Base-by-base conservation (phyloP, 352 stramenopile species). In the Sclerospora graminicola region DNA sequence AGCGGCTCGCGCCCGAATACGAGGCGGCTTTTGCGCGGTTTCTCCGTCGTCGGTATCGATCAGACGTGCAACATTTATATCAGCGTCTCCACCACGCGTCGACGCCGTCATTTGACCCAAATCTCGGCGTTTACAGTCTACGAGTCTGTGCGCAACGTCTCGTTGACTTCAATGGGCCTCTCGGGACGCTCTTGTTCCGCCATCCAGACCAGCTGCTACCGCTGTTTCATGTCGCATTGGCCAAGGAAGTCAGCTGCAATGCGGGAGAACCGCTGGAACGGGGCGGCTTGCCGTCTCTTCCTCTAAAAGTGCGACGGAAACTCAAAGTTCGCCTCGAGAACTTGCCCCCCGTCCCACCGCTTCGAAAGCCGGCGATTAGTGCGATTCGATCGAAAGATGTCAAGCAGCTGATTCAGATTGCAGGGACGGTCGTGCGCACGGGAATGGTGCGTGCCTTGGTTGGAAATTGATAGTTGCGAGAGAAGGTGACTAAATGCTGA, bases 331-430 rank as follows among this genome's bases (percentile, higher is more conserved):
- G 95, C 49, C 69, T 98, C 2, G 70, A 92, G 35, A 82, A 94
- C 50, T 55, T 98, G 36, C 94, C 94, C 20, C 93, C 91, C 0
- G 63, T 96, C 14, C 41, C 52, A 0, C 75, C 88, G 19, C 71
- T 87, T 37, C 84, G 66, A 39, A 95, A 97, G 63, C 51, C 70
- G 0, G 88, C 82, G 16, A 79, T 98, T 20, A 94, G 81, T 34
- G 57, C 69, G n/a, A 84, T 97, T 27, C 66, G 86, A 6, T 85
- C 86, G 5, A 79, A 72, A 10, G 91, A 98, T 58, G 86, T 97
- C 1, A 95, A 85, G 57, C 61, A 66, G 24, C 57, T 95, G 23
- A 81, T 95, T 16, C 83, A 95, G 50, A 73, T 95, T 42, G 72
- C 60, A 26, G 87, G 74, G 36, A 88, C 73, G 0, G 88, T 97